phyloP scores from a whole-genome alignment of 148 eudicot species.

The Camellia granthamiana region DNA sequence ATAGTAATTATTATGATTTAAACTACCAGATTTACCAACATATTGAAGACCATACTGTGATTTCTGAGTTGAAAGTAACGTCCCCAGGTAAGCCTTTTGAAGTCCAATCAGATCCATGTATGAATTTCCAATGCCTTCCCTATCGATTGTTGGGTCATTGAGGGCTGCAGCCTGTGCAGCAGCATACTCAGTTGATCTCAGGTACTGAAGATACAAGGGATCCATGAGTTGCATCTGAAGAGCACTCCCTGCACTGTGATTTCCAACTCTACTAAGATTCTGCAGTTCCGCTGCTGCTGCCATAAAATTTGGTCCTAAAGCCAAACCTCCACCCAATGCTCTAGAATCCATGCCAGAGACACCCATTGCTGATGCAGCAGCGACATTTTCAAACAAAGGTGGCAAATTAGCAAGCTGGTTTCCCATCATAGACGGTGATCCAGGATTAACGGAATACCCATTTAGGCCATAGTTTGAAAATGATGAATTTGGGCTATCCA shows the following conservation, averaged over 20 bases:
- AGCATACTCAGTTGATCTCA: slow-evolving; percentile 60
- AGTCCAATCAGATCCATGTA: slow-evolving; percentile 60
- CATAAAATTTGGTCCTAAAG: slow-evolving; percentile 55
- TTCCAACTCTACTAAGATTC: slow-evolving; percentile 48
- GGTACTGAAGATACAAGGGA: slow-evolving; percentile 61
- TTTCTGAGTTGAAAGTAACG: slow-evolving; percentile 63
- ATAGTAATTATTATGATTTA: slow-evolving; percentile 68
- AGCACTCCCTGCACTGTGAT: slow-evolving; percentile 35
- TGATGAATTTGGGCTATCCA: slow-evolving; percentile 74
- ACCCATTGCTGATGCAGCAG: slow-evolving; percentile 61
- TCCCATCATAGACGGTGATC: slow-evolving; percentile 59
- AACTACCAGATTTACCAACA: slow-evolving; percentile 48
- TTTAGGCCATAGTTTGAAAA: slow-evolving; percentile 57
- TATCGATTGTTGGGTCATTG: slow-evolving; percentile 51
- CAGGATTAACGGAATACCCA: slow-evolving; percentile 59
- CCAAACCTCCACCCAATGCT: slow-evolving; percentile 49
- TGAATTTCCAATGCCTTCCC: slow-evolving; percentile 43
- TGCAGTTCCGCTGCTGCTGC: slow-evolving; percentile 64
- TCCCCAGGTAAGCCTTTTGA: slow-evolving; percentile 73
- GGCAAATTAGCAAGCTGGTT: slow-evolving; percentile 57
- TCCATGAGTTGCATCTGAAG: slow-evolving; percentile 48
- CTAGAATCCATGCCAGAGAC: slow-evolving; percentile 52
- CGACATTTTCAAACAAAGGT: slow-evolving; percentile 54
- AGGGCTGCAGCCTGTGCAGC: slow-evolving; percentile 65
- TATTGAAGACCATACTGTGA: slow-evolving; percentile 58